These are phyloP conservation scores for Hericium coralloides DNA, from an alignment of 768 basidiomycete genomes.

Conservation along the genomic window DNA sequence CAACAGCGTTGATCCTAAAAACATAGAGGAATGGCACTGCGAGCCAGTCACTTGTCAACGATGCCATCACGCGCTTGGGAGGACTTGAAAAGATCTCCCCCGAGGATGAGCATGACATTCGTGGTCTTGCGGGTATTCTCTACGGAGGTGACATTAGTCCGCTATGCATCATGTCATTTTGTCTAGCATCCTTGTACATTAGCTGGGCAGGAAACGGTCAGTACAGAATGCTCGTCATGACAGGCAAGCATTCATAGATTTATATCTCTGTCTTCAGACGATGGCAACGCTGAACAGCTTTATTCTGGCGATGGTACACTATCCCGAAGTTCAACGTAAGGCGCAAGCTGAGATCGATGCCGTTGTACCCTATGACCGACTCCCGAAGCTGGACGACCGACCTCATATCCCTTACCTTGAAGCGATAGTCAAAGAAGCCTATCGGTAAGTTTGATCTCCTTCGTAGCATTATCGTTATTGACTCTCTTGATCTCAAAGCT, in stretches of 20 bases:
- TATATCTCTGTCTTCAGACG: background rate
- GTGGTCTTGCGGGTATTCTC: background rate
- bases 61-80: background rate
- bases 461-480: background rate
- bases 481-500: background rate
- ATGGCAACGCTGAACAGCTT: background rate
- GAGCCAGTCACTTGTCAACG: background rate
- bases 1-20: background rate
- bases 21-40: background rate
- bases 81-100: background rate
- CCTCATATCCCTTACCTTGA: conserved; percentile 48
- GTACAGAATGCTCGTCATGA: background rate
- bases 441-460: conserved; percentile 54
- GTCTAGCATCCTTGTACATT: background rate
- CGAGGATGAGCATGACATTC: background rate
- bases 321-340: conserved; percentile 17
- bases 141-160: background rate
- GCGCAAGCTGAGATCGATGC: conserved; percentile 61
- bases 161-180: background rate
- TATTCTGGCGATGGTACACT: background rate
- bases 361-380: conserved; percentile 42
- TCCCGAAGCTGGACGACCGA: conserved; percentile 55
- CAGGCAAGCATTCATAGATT: background rate
- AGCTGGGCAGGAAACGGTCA: background rate
- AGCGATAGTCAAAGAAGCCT: conserved; percentile 43